Percentiles rank a stretch among this genome's conserved stretches.
Conservation (phyloP, 2,329 filamentous ascomycete genomes). For the Penicillium occitanis region DNA sequence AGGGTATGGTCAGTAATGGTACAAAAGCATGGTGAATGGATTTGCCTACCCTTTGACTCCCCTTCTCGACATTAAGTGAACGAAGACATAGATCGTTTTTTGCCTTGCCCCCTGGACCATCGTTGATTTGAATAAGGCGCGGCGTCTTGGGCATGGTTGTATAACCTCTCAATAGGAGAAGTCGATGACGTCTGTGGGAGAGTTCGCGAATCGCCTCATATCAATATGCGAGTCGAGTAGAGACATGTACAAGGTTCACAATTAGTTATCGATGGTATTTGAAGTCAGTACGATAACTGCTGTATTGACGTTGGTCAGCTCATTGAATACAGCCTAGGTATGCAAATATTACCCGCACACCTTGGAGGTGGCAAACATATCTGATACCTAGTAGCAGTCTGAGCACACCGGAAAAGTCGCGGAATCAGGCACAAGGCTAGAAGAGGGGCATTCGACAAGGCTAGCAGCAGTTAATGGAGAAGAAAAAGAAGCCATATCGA, state of each 20-base stretch:
- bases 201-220: neutral
- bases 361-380: neutral
- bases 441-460: neutral
- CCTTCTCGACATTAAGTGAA: slow-evolving; percentile 36
- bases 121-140: slow-evolving; percentile 10
- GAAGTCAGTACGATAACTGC: neutral
- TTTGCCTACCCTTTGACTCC: slow-evolving; percentile 35
- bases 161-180: neutral
- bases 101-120: slow-evolving; percentile 1
- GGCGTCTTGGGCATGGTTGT: slow-evolving; percentile 11
- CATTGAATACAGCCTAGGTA: neutral
- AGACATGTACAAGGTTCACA: neutral
- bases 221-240: neutral
- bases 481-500: neutral
- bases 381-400: neutral
- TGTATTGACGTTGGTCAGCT: neutral
- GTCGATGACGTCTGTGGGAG: neutral
- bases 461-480: neutral
- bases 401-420: neutral
- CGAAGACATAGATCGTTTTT: slow-evolving; percentile 28
- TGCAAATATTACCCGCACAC: neutral
- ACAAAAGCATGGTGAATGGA: neutral
- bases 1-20: neutral
- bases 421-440: neutral
- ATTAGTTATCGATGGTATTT: neutral